Conservation (phyloP, 495 filamentous ascomycete species). For the Thermochaetoides thermophila region DNA sequence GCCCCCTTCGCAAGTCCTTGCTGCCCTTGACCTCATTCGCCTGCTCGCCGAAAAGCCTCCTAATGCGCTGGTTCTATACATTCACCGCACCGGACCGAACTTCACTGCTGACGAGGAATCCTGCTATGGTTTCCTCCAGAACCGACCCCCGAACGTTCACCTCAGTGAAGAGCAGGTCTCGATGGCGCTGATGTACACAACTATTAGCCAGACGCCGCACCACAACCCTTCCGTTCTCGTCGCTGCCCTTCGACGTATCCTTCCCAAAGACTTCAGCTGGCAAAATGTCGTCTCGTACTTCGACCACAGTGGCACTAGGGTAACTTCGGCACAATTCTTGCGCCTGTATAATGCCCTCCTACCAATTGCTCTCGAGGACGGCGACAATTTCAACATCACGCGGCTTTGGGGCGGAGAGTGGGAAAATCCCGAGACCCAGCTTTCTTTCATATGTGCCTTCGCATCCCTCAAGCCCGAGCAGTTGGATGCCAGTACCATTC, state of each 20-base stretch:
- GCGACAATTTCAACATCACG: conserved; percentile 49
- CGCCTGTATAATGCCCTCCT: conserved; percentile 62
- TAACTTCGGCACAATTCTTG: conserved; percentile 67
- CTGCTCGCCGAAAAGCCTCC: conserved; percentile 45
- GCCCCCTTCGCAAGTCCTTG: conserved; percentile 55
- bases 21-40: conserved; percentile 58
- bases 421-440: conserved; percentile 70
- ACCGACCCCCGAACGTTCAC: conserved; percentile 47
- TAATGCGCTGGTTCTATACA: conserved; percentile 55
- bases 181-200: conserved; percentile 58
- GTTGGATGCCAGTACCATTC: conserved; percentile 69
- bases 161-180: conserved; percentile 73
- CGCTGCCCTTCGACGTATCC: conserved; percentile 30
- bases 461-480: conserved; percentile 52
- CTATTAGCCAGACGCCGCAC: conserved; percentile 54
- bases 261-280: conserved; percentile 58
- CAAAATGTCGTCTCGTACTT: conserved; percentile 64
- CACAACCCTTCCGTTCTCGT: conserved; percentile 67
- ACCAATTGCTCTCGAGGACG: conserved; percentile 47
- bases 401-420: conserved; percentile 83
- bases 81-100: conserved; percentile 58
- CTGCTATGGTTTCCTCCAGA: conserved; percentile 41
- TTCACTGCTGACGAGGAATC: conserved; percentile 37
- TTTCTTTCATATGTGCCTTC: conserved; percentile 80
- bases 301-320: conserved; percentile 61